Conservation (phyloP, 345 rosid genomes). For the thale cress (Arabidopsis thaliana) region DNA sequence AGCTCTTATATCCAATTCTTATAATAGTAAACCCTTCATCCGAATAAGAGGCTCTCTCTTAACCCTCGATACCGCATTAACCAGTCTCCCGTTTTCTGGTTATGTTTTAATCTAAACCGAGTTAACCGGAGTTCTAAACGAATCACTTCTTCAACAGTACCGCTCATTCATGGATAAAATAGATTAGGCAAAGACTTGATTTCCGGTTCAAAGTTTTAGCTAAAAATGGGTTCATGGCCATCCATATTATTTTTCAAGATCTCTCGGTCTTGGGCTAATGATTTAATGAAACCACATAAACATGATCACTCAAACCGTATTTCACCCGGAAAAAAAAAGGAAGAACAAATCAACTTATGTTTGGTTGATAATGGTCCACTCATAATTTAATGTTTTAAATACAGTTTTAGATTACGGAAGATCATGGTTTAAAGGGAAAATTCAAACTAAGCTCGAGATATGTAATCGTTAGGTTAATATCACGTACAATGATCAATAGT, state of each 20-base stretch:
- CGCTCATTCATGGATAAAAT: background rate
- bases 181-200: background rate
- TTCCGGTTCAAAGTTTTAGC: too few species aligned
- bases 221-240: conserved; percentile 1
- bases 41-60: background rate
- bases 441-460: background rate
- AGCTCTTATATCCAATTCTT: background rate
- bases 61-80: background rate
- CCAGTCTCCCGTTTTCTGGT: background rate
- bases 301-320: background rate
- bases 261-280: background rate
- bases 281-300: background rate
- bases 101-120: background rate
- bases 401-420: background rate
- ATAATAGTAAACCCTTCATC: background rate
- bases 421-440: background rate
- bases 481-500: background rate
- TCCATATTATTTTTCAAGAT: background rate
- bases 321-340: background rate
- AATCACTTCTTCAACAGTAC: background rate
- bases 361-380: background rate
- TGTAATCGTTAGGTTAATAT: background rate
- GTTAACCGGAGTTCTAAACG: background rate
- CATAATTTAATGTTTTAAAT: background rate
- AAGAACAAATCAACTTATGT: background rate